Evolutionary conservation across 2,329 filamentous ascomycete genomes (phyloP), one percentile per base, ranked within the genome.

Genomic region (Cladosporium sp.): DNA sequence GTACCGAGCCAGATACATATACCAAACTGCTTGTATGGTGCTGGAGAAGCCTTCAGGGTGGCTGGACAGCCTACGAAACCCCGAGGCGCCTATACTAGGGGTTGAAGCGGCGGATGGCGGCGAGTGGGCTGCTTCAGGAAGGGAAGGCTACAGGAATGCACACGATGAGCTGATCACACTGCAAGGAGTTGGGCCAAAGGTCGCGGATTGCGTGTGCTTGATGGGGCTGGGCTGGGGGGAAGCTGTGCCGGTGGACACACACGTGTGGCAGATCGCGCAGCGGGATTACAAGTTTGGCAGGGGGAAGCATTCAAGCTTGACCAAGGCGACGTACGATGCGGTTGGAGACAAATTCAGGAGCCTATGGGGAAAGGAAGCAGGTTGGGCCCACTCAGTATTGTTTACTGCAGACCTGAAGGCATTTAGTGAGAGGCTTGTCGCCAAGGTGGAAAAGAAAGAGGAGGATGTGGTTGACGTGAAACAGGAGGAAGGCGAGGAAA

Each of bases 201-300:
- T 99, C 0, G 89, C 94, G 5, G 95, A 99, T 72, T 99, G 95
- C 70, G 92, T 97, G 7, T 96, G 90, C 70, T 78, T 99, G 19
- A 97, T 99, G 89, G 95, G 95, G 0, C 77, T 99, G 14, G 93
- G 92, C 28, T 99, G 95, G 93, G 89, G 89, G 34, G 93, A 97
- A 74, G 87, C 92, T 2, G 92, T 99, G 1, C 94, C 94, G 0
- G 90, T 99, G 34, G 94, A 99, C 73, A 99, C 95, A 1, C 95
- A 99, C 75, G 91, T 99, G 12, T 97, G 92, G 93, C 92, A 97
- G 77, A 97, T 99, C 69, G 95, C 94, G 0, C 90, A 95, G 72
- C 83, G 94, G 55, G 94, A 99, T 73, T 99, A 99, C 76, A 92
- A 88, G 60, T 96, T 99, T 67, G 90, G 90, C 6, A 90, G 87